Percentiles rank a stretch among this genome's conserved stretches.
Evolutionary conservation across 2,329 filamentous ascomycete species (phyloP).

Genomic region (Xylariaceae sp.): DNA sequence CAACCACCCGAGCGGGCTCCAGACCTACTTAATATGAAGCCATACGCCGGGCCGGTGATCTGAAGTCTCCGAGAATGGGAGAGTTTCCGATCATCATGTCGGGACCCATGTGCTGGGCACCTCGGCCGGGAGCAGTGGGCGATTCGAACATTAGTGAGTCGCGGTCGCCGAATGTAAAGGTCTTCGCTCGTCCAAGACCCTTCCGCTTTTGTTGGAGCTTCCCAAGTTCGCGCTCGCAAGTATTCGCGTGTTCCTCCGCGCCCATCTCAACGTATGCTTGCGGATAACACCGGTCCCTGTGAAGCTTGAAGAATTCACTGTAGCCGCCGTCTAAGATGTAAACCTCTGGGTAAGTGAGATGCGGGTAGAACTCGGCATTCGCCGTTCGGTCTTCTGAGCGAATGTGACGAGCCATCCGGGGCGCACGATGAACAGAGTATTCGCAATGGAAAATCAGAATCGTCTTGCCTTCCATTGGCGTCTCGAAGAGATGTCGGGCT

Average conservation of each 20-base stretch:
- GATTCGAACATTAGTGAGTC: conserved; percentile 51
- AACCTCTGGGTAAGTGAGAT: conserved; percentile 89
- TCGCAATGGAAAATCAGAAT: conserved; percentile 95
- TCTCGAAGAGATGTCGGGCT: conserved; percentile 70
- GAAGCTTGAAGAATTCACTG: conserved; percentile 80
- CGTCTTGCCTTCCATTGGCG: conserved; percentile 62
- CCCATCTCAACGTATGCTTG: conserved; percentile 98
- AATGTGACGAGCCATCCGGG: conserved; percentile 91
- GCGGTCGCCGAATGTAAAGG: conserved; percentile 87
- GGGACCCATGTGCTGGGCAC: conserved; percentile 35
- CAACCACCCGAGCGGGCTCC: conserved; percentile 1
- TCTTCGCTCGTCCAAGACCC: conserved; percentile 81
- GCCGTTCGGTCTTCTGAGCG: conserved; percentile 80
- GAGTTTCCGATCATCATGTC: conserved; percentile 42
- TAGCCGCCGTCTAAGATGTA: conserved; percentile 97
- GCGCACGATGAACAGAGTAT: conserved; percentile 93
- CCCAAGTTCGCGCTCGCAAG: conserved; percentile 91
- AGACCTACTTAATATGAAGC: conserved; percentile 48
- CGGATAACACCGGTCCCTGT: conserved; percentile 78
- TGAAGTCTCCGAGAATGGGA: conserved; percentile 42
- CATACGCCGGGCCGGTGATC: conserved; percentile 54
- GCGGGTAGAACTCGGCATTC: conserved; percentile 82
- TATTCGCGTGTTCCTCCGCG: conserved; percentile 82
- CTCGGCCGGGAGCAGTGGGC: conserved; percentile 50
- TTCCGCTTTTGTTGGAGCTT: conserved; percentile 81